Evolutionary conservation across 169 alveolate species (phyloP), one percentile per base, ranked within the genome.

Genomic region (Babesia divergens): DNA sequence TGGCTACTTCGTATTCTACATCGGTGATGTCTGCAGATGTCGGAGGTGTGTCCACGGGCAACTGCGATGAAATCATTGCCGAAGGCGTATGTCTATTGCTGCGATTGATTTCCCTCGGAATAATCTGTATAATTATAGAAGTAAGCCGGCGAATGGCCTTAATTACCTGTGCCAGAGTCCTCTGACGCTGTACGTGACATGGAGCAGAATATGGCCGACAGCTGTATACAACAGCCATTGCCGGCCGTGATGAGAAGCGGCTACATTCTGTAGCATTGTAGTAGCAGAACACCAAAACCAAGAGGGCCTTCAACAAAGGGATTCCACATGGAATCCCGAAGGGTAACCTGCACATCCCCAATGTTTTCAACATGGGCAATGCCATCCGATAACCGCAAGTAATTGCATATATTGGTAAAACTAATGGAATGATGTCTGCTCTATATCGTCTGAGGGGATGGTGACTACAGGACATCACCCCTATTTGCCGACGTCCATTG

Each of bases 1-100:
- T 75, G 16, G 69, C 74, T n/a, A 75, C 71, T 16, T 75, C 70
- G 35, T 46, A 62, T 14, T 62, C 72, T 5, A 47, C 51, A 62
- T 62, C 72, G 9, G 26, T 6, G 4, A 13, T 16, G 11, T 62
- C 59, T 46, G 43, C 72, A 32, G 20, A 58, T 28, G 8, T 50
- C 0, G 59, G 28, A 7, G 34, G 13, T 6, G 20, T 5, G 6
- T 28, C 72, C 4, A 29, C 59, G 4, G 47, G 18, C 22, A 44
- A n/a, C 35, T 11, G 3, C 29, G 59, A 18, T 18, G 72, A 0
- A 26, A 62, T 35, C 59, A 46, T 46, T 0, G 72, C 72, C 24
- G 47, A 5, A 31, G 11, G 13, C 13, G 28, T 11, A 18, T 5
- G 34, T 2, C 14, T 14, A 2, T 32, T 24, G 24, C 6, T 26